phyloP scores from a whole-genome alignment of 225 moss, liverwort and hornwort species.

The Pleurozium schreberi region DNA sequence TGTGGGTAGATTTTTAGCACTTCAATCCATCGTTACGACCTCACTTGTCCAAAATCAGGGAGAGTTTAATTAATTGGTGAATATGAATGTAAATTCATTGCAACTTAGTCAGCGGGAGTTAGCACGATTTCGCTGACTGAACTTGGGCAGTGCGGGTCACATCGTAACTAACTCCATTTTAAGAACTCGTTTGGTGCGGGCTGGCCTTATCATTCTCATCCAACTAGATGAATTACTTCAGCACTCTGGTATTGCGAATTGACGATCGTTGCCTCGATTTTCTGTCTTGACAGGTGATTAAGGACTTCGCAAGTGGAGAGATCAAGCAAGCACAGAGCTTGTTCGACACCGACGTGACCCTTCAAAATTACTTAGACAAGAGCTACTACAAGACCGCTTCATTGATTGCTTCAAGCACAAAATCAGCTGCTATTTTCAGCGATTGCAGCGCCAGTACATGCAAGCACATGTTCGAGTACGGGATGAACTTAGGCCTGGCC shows the following conservation, averaged over 20 bases:
- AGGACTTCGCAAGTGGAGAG: constrained; percentile 91
- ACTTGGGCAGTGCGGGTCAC: not conserved
- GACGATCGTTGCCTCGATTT: not conserved
- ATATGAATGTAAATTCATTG: not conserved
- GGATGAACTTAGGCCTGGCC: constrained; percentile 76
- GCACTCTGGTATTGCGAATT: not conserved
- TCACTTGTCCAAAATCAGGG: not conserved
- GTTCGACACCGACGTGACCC: constrained; percentile 71
- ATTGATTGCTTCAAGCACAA: constrained; percentile 73
- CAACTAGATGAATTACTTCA: not conserved
- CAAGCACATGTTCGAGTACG: constrained; percentile 79
- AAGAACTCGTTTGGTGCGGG: not conserved
- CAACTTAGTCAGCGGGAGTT: not conserved
- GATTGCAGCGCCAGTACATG: constrained; percentile 38
- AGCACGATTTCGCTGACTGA: not conserved
- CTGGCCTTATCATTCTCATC: not conserved
- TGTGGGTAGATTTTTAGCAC: not conserved
- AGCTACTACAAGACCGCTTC: constrained; percentile 96
- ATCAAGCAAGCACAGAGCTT: constrained; percentile 87
- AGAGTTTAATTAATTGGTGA: not conserved
- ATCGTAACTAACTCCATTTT: not conserved
- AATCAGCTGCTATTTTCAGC: constrained; percentile 87
- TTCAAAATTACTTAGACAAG: constrained; percentile 83
- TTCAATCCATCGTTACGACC: not conserved
- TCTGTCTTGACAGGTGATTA: constrained; percentile 58